Base-by-base conservation (phyloP, 1,284 basidiomycete genomes). In the Heterobasidion annosum region DNA sequence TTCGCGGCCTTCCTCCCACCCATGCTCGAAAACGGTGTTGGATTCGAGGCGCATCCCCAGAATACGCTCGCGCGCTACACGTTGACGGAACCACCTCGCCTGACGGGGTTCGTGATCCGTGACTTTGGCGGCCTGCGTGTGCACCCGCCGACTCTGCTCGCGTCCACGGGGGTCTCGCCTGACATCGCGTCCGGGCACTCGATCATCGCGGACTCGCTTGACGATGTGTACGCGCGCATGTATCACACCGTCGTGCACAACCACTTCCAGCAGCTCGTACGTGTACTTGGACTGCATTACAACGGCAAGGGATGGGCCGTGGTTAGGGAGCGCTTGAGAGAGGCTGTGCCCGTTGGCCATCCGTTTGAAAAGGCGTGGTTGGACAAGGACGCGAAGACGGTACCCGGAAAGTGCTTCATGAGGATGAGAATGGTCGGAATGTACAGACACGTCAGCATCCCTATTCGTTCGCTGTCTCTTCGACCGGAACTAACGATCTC, bases 211-310 rank as follows among this genome's bases (percentile, higher is more conserved):
- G 62, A 69, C 4, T 72, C 73, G 44, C 63, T 77, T 40, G 75
- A 79, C 50, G 77, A 78, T 46, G 77, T 79, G 33, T 78, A 79
- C 58, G 73, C 70, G 35, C 68, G 75, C 50, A 75, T 77, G 71
- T 79, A 79, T 60, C 77, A 80, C 65, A 74, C 76, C 1, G 67
- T 76, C 53, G 70, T 79, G 50, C 76, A 79, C 63, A 79, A 79
- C 55, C 77, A 80, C 51, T 64, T 80, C 16, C 77, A 80, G 58
- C 77, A 76, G 58, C 71, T 78, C 46, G 74, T 78, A 52, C 71
- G 77, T 0, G 72, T 78, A 2, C 70, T 80, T 50, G 75, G 68
- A 10, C 64, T 80, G 10, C 78, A 80, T 59, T 76, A 79, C 60
- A 74, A 70, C 51, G 77, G 77, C 10, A 65, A 61, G 35, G 76